Base-by-base conservation (phyloP, 2,329 filamentous ascomycete species). In the Nemania sp. region DNA sequence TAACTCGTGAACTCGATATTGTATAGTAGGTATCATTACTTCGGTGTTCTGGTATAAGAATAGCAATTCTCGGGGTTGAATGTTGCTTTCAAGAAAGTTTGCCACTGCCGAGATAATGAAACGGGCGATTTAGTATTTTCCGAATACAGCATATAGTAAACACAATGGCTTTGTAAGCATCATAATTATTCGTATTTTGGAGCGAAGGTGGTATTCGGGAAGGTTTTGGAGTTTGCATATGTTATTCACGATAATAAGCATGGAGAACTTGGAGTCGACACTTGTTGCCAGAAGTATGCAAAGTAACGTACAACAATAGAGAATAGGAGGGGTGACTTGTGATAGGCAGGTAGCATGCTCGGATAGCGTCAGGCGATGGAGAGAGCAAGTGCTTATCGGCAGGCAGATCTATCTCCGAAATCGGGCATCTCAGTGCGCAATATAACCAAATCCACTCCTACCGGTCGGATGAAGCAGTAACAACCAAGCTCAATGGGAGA, bases 371-470 rank as follows among this genome's bases (percentile, higher is more conserved):
- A 24, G 41, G 20, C 15, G 27, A 18, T 26, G 20, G 18, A 45
- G 32, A 11, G 54, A n/a, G n/a, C n/a, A n/a, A n/a, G n/a, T n/a
- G n/a, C 49, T 60, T 67, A 64, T 55, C 60, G 61, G 43, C 32
- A 20, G 24, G 41, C 20, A 20, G 2, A 45, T 45, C 54, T 68
- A 53, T 64, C 66, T 65, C 66, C 66, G 66, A 68, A 32, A 53
- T 64, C 66, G 66, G 66, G 35, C 56, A 5, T 27, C 32, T 52
- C 56, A 49, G 52, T 7, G 11, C 45, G 24, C 27, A 29, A 41
- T 32, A 45, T 45, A 2, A 18, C 15, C 35, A 55, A 63, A n/a
- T 64, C 54, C 65, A 55, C 47, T 43, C 60, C 20, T 64, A 63
- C 35, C 51, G 13, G 18, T 35, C 18, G 47, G 47, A 35, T 41